phyloP scores from a whole-genome alignment of 768 basidiomycete genomes.

The Leccinum longicurvipes region DNA sequence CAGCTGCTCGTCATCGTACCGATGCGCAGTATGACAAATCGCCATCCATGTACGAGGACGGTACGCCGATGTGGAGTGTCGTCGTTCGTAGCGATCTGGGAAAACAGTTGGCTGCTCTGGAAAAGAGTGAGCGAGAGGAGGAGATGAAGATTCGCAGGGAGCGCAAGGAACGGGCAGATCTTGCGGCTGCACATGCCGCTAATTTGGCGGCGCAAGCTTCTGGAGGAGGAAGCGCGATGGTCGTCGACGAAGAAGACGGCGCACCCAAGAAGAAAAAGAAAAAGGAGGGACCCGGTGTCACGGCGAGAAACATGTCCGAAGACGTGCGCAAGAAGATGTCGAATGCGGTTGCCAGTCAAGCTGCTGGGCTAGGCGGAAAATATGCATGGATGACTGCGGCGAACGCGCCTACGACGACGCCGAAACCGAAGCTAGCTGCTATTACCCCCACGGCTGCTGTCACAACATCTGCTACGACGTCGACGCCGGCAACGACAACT shows the following conservation, averaged over 20 bases:
- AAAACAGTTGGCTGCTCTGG: slow-evolving; percentile 72
- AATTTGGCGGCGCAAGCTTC: slow-evolving; percentile 57
- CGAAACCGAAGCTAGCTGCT: slow-evolving; percentile 36
- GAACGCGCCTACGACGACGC: slow-evolving; percentile 40
- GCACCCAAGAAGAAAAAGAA: slow-evolving; percentile 78
- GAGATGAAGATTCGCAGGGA: slow-evolving; percentile 73
- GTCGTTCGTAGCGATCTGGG: slow-evolving; percentile 74
- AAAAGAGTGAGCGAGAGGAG: slow-evolving; percentile 80
- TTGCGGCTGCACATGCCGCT: slow-evolving; percentile 67
- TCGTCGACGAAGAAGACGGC: slow-evolving; percentile 46
- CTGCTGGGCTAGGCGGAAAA: slow-evolving; percentile 78
- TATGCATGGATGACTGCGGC: slow-evolving; percentile 88
- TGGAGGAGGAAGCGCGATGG: slow-evolving; percentile 29
- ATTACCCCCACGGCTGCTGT: slow-evolving; percentile 32
- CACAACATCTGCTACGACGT: slow-evolving; percentile 22
- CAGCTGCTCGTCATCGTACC: slow-evolving; percentile 64
- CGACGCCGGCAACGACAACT: slow-evolving; percentile 31
- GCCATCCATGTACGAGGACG: slow-evolving; percentile 62
- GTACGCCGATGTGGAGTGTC: slow-evolving; percentile 79
- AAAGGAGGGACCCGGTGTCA: slow-evolving; percentile 79
- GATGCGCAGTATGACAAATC: slow-evolving; percentile 68
- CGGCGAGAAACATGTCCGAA: slow-evolving; percentile 86
- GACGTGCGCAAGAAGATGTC: slow-evolving; percentile 91
- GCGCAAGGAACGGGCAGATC: slow-evolving; percentile 72
- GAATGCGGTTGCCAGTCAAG: slow-evolving; percentile 84